These are phyloP conservation scores for Pleoardoris graminearum DNA, from an alignment of 2,329 filamentous ascomycete genomes.

Conservation along the genomic window DNA sequence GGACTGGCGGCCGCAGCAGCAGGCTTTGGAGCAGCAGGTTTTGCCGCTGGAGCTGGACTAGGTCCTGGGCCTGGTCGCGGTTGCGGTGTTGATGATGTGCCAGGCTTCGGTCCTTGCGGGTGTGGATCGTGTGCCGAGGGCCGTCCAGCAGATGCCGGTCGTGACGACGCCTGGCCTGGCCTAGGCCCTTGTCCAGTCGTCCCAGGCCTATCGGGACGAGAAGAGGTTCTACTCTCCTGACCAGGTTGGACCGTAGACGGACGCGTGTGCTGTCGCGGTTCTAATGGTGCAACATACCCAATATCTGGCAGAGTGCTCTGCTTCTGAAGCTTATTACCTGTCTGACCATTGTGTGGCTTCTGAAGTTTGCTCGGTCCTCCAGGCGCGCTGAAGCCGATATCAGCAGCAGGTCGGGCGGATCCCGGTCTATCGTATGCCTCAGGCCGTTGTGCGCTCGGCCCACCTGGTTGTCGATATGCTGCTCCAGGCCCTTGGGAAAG, in stretches of 20 bases:
- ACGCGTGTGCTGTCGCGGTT: conserved; percentile 40
- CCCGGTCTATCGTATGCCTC: conserved; percentile 42
- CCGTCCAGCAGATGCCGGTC: conserved; percentile 38
- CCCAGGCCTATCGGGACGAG: conserved; percentile 30
- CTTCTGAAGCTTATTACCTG: conserved; percentile 30
- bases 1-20: conserved; percentile 37
- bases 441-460: conserved; percentile 43
- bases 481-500: conserved; percentile 36
- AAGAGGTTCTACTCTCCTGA: conserved; percentile 36
- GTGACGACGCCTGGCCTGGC: conserved; percentile 14
- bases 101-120: conserved; percentile 14
- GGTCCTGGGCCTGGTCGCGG: conserved; percentile 7
- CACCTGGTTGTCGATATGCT: conserved; percentile 46
- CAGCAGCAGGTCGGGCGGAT: conserved; percentile 44
- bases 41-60: conserved; percentile 7
- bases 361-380: conserved; percentile 52
- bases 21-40: conserved; percentile 31
- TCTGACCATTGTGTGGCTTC: conserved; percentile 31
- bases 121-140: conserved; percentile 25
- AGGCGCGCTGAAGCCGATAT: conserved; percentile 49
- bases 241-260: conserved; percentile 41
- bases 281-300: conserved; percentile 44
- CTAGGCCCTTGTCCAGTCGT: conserved; percentile 25
- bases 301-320: conserved; percentile 41
- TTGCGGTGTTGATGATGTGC: conserved; percentile 24